Base-by-base conservation (phyloP, 495 filamentous ascomycete species). In the Penicillium odoratum region DNA sequence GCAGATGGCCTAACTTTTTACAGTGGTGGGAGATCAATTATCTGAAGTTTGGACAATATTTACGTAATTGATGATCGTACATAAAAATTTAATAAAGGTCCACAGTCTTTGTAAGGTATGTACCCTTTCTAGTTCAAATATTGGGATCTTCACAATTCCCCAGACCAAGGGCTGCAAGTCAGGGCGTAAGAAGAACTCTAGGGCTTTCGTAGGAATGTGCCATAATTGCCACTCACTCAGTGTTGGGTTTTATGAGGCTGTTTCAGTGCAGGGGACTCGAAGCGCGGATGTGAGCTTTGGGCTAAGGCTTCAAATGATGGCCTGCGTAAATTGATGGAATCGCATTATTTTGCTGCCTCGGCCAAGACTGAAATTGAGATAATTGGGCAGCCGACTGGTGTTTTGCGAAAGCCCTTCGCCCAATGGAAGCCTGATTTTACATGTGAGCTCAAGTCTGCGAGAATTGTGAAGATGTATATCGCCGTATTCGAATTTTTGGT, bases 281-380 rank as follows among this genome's bases (percentile, higher is more conserved):
- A 66, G 58, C 55, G 50, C 11, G 72, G 72, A 2, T 50, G 69
- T 11, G 67, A 70, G 60, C 52, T 74, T 21, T 74, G 72, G 72
- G 49, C 58, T 3, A 73, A 74, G 61, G 59, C 57, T 6, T 21
- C 21, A 21, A 21, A 21, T 21, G 21, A 1, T 74, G 56, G 51
- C 70, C 71, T 7, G 57, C 72, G 71, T 57, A 74, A 72, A 53
- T 74, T 72, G 47, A 52, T 74, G 3, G 71, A 74, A 63, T 60
- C 66, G 28, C 66, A 74, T 44, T 69, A 67, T 43, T 74, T 72
- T 53, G 57, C 63, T 13, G 56, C 68, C 9, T 66, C 69, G 33
- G 71, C 72, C 3, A 74, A 74, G 59, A 72, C 71, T 6, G 71
- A 68, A 0, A 62, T 72, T n/a, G 71, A 74, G 56, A 54, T 74